Base-by-base conservation (phyloP, 2,329 filamentous ascomycete genomes). In the Dothistroma pini region DNA sequence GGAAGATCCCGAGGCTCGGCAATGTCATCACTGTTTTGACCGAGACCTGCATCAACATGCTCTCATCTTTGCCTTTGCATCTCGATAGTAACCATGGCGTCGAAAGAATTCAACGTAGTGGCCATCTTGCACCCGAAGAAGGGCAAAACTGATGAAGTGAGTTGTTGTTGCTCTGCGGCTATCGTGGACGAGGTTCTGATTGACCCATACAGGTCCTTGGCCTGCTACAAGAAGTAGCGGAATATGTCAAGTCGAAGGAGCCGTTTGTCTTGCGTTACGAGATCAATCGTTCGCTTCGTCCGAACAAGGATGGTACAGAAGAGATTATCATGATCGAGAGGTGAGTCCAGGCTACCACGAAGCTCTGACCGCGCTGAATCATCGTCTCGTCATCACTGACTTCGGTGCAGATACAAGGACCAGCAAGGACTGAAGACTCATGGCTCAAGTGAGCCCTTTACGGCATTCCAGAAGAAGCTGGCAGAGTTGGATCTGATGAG, bases 261-360 rank as follows among this genome's bases (percentile, higher is more conserved):
- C 63, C 63, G 16, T 59, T 59, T 14, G 56, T 58, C 2, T 29
- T 65, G 7, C 31, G 19, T n/a, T 65, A 65, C 51, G 56, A 58
- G n/a, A 61, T 65, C 49, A 62, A 63, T 48, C 56, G 61, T 21
- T 57, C 53, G n/a, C 41, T 62, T 19, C 48, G 59, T 41, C 63
- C 61, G 14, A 57, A 57, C 51, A 65, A 63, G 52, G 60, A 60
- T 32, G 63, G 61, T 6, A 61, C 56, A 8, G 63, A 65, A 47
- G 61, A 65, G 25, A 65, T 65, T 22, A 47, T 65, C n/a, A 62
- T 65, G 61, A 31, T 65, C 53, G 63, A 65, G 54, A 61, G 51
- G 63, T 65, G 22, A 21, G 61, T 57, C 19, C 31, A 14, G 22
- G n/a, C 21, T 16, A n/a, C 19, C 29, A 16, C 38, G n/a, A 22